These are phyloP conservation scores for Aspergillus unguis DNA, from an alignment of 2,329 filamentous ascomycete genomes.

Conservation along the genomic window DNA sequence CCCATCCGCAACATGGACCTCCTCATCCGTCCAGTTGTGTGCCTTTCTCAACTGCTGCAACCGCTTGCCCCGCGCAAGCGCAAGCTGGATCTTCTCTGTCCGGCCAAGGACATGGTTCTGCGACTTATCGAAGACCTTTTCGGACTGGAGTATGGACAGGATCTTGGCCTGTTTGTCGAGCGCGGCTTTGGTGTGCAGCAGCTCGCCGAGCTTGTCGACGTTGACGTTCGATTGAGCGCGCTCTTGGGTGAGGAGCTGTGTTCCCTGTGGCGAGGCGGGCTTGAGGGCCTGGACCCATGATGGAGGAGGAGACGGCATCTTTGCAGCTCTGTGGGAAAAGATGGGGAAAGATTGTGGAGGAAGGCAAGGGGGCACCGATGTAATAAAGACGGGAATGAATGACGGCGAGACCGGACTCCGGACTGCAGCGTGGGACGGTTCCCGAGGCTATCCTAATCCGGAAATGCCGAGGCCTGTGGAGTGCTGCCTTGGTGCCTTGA, in stretches of 20 bases:
- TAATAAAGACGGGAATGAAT: conserved; percentile 5
- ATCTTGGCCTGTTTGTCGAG: conserved; percentile 61
- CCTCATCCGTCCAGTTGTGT: conserved; percentile 65
- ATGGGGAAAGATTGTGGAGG: conserved; percentile 1
- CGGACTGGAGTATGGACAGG: conserved; percentile 61
- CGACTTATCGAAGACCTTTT: conserved; percentile 73
- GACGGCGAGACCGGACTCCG: conserved; percentile 1
- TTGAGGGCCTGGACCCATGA: conserved; percentile 66
- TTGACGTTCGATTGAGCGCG: conserved; percentile 64
- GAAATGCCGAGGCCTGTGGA: background rate
- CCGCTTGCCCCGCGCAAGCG: conserved; percentile 68
- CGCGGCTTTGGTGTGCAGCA: conserved; percentile 65
- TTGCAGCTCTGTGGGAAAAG: conserved; percentile 7
- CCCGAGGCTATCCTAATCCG: background rate
- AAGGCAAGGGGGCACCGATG: background rate
- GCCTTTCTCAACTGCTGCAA: conserved; percentile 63
- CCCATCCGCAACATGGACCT: conserved; percentile 63
- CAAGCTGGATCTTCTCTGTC: conserved; percentile 64
- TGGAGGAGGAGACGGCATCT: conserved; percentile 46
- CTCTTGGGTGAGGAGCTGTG: conserved; percentile 66
- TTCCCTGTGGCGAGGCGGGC: conserved; percentile 65
- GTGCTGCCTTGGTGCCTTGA: conserved; percentile 1
- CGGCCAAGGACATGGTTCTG: conserved; percentile 73
- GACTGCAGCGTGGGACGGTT: background rate
- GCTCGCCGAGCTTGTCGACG: conserved; percentile 63